Evolutionary conservation across 331 rosid species (phyloP).

Genomic region (Pyrus hybrid): DNA sequence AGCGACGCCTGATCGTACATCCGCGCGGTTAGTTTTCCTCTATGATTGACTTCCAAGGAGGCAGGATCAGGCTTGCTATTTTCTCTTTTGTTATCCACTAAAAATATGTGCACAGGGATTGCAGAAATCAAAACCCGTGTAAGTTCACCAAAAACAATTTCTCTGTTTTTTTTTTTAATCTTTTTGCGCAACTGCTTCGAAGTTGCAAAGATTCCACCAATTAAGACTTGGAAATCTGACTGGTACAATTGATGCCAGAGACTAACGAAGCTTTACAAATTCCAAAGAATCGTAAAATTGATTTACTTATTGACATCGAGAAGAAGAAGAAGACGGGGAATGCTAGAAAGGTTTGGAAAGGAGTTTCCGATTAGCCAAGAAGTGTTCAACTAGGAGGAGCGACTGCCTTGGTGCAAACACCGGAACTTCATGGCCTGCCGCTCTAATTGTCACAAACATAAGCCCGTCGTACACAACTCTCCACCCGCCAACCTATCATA

Average conservation of each 20-base stretch:
- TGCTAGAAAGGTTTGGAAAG: conserved; percentile 39
- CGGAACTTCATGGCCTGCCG: conserved; percentile 84
- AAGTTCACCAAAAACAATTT: too few relatives aligned
- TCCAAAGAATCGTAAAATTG: background rate
- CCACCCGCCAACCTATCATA: conserved; percentile 78
- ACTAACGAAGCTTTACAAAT: background rate
- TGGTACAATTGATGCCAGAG: background rate
- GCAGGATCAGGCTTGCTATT: background rate
- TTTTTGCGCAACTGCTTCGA: background rate
- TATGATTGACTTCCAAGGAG: too few relatives aligned
- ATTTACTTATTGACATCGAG: background rate
- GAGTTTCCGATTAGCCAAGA: conserved; percentile 34
- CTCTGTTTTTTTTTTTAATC: too few relatives aligned
- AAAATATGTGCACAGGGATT: background rate
- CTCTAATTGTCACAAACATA: conserved; percentile 62
- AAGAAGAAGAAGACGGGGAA: too few relatives aligned
- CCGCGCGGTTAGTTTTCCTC: too few relatives aligned
- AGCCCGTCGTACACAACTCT: conserved; percentile 48
- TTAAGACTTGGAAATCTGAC: background rate
- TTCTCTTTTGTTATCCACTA: background rate
- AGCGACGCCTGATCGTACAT: background rate
- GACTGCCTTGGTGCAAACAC: conserved; percentile 52
- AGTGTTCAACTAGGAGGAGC: conserved; percentile 47
- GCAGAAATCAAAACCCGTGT: background rate
- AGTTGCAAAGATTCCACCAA: background rate